Evolutionary conservation across 805 yeast genomes (phyloP), one percentile per base, ranked within the genome.

Genomic region (Zygosaccharomyces bailii): DNA sequence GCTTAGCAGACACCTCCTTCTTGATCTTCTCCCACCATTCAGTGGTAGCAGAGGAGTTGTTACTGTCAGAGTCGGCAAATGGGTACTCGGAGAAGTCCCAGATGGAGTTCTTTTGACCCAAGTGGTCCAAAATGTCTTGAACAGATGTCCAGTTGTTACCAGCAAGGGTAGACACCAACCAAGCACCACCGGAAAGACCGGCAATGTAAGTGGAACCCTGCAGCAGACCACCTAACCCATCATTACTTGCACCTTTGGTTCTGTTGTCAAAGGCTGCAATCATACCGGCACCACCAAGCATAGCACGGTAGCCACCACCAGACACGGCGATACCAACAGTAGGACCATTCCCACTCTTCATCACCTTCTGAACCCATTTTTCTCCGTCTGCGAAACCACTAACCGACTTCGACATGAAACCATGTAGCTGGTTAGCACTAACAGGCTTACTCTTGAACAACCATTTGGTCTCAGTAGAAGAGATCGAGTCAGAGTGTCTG

Each of bases 251-350:
- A 44, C 73, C 75, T 6, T 57, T 65, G 2, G 93, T 82, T 52
- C 95, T 71, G 56, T 80, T 79, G 61, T 88, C 96, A 45, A 85
- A 63, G 1, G 88, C 95, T 1, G 88, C 70, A 13, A 87, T 67
- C 56, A 80, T 78, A n/a, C 95, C 96, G n/a, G 95, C 95, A 1
- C 95, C 95, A 42, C 72, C 67, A 27, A 87, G 66, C 86, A 87
- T 84, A 29, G 96, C 93, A 48, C 96, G 74, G 62, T 84, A 87
- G 1, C 96, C 96, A 57, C 96, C 96, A 27, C 96, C 96, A 7
- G 85, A 73, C 50, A 81, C 78, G 4, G 87, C 80, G 18, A 75
- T 48, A 1, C 77, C 87, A 31, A 83, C 69, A 34, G 46, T 51
- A 17, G 57, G 59, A 10, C 31, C 31, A 6, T 27, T 21, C 25